These are phyloP conservation scores for Gilbertella persicaria DNA, from an alignment of 371 early-diverging fungal genomes.

Conservation along the genomic window DNA sequence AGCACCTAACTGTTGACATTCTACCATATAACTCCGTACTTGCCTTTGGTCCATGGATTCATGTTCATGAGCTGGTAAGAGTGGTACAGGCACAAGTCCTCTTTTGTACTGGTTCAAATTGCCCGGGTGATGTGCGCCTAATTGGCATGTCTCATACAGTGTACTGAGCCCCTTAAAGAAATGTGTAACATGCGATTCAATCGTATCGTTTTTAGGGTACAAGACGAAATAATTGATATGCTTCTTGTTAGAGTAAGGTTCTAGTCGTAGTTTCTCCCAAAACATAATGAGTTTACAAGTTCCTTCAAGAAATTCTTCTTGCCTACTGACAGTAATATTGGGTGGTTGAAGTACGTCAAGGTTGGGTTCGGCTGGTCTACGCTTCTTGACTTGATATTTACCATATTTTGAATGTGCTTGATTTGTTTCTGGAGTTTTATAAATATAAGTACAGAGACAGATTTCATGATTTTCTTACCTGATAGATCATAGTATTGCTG, in stretches of 20 bases:
- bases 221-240: constrained; percentile 58
- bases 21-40: constrained; percentile 51
- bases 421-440: constrained; percentile 42
- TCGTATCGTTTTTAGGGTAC: constrained; percentile 51
- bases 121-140: constrained; percentile 58
- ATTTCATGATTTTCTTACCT: constrained; percentile 25
- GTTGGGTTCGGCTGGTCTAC: constrained; percentile 58
- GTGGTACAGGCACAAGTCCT: constrained; percentile 53
- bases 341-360: constrained; percentile 52
- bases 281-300: constrained; percentile 56
- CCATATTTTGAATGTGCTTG: constrained; percentile 65
- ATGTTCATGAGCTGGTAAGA: constrained; percentile 40
- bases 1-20: constrained; percentile 56
- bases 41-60: constrained; percentile 46
- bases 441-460: not conserved
- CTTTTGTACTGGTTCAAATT: constrained; percentile 41
- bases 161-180: constrained; percentile 60
- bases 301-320: constrained; percentile 63
- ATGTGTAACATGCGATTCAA: constrained; percentile 39
- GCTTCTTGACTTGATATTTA: constrained; percentile 65
- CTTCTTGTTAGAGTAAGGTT: constrained; percentile 59
- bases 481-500: constrained; percentile 53
- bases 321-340: constrained; percentile 56
- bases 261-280: constrained; percentile 66
- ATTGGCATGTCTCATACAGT: constrained; percentile 53